Evolutionary conservation across 257 asterid species (phyloP).

Genomic region (Nicotiana attenuata): DNA sequence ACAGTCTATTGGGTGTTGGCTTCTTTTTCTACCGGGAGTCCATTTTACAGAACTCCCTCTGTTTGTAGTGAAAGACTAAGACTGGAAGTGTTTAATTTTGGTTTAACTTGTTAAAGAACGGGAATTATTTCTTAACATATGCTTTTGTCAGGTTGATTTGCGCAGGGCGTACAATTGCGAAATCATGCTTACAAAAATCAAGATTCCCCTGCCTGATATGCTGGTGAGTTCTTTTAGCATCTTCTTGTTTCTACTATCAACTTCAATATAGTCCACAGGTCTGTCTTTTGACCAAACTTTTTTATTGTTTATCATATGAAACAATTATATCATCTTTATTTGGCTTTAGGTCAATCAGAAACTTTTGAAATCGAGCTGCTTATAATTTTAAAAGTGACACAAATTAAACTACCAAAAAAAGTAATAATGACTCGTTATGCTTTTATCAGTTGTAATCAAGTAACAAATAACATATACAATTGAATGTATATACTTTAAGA

Average conservation of each 20-base stretch:
- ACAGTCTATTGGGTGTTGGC: background rate
- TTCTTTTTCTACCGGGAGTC: background rate
- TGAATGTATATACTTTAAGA: background rate
- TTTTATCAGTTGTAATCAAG: background rate
- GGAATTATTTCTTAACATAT: conserved; percentile 7
- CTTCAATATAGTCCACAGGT: background rate
- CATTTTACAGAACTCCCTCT: background rate
- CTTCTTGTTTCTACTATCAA: background rate
- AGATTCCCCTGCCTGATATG: conserved; percentile 92
- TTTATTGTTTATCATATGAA: background rate
- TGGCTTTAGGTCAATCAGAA: background rate
- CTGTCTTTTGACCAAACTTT: background rate
- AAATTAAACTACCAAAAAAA: background rate
- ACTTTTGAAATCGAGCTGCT: background rate
- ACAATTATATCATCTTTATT: background rate
- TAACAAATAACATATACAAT: background rate
- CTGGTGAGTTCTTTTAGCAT: conserved; percentile 55
- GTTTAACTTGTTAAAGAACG: background rate
- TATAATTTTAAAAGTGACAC: background rate
- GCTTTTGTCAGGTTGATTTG: conserved; percentile 65
- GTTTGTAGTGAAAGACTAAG: background rate
- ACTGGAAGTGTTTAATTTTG: background rate
- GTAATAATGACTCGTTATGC: background rate
- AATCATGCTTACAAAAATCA: conserved; percentile 94
- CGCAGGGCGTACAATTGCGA: conserved; percentile 98